Evolutionary conservation across 2,329 filamentous ascomycete genomes (phyloP), one percentile per base, ranked within the genome.

Genomic region (Pseudogymnoascus sp.): DNA sequence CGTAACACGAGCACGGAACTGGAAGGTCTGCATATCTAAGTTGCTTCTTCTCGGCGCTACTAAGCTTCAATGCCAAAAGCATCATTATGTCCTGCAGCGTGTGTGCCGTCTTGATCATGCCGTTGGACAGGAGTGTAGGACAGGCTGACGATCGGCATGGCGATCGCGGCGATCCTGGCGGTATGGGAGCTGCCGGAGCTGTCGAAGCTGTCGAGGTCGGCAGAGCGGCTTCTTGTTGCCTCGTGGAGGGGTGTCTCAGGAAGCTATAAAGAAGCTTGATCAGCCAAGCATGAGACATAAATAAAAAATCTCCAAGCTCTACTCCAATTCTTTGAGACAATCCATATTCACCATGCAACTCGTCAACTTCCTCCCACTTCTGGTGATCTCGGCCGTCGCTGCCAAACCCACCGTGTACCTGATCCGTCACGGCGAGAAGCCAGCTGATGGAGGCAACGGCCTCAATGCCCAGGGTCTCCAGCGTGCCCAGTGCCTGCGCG

Each of bases 351-450:
- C 27, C 13, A 61, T 61, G 60, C 37, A 36, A 31, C 13, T 58
- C 29, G 25, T 55, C 45, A 55, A 33, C 27, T 18, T 33, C 27
- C 27, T 55, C n/a, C 39, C 48, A 33, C 39, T 48, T 58, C 31
- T 61, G 5, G 13, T 61, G 15, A 33, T 21, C 42, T 33, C 42
- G 15, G 39, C 15, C 27, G 60, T 36, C 15, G 21, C 59, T 3
- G 69, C 70, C 12, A 63, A 65, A 8, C 78, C 82, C 1, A 85
- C 79, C 0, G 80, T 87, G 33, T 87, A 85, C 69, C 73, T 87
- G 7, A 87, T 87, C 69, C 80, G 84, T 15, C 84, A 87, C 65
- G 84, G 84, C 63, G 84, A 87, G 71, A 87, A 87, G 71, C 83
- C 84, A 2, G 62, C 68, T 1, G 71, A 76, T 37, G 76, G 77